Percentiles rank a stretch among this genome's conserved stretches.
phyloP scores from a whole-genome alignment of 257 asterid genomes.

The Solanum lycopersicoides region DNA sequence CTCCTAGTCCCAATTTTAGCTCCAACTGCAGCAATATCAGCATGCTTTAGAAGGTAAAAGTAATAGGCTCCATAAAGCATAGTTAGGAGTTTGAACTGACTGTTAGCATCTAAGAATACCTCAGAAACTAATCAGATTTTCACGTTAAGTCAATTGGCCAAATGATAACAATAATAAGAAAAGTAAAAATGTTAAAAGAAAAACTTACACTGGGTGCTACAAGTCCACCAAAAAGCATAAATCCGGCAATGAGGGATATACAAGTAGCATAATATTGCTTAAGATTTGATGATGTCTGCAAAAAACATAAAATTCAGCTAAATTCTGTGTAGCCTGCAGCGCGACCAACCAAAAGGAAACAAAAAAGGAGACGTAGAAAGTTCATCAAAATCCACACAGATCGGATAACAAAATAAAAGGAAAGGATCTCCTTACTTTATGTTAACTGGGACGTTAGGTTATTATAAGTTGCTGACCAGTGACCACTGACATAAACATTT shows the following conservation, averaged over 20 bases:
- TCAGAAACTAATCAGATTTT: neutral
- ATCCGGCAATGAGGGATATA: constrained; percentile 78
- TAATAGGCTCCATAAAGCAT: neutral
- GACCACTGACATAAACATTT: neutral
- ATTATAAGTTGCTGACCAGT: neutral
- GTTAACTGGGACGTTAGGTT: neutral
- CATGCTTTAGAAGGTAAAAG: neutral
- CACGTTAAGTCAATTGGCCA: neutral
- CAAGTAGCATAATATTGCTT: constrained; percentile 77
- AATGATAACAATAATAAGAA: neutral
- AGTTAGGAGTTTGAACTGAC: neutral
- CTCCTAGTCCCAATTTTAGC: constrained; percentile 87
- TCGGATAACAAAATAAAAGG: neutral
- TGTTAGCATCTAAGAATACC: neutral
- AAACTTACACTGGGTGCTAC: constrained; percentile 84
- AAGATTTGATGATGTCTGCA: constrained; percentile 73
- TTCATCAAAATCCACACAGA: neutral
- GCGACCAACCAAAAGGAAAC: neutral
- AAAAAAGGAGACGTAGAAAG: neutral
- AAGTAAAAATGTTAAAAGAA: neutral
- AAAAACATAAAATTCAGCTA: neutral
- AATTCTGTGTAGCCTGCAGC: neutral
- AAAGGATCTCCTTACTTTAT: neutral
- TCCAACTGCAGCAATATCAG: constrained; percentile 49
- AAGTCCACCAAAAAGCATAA: constrained; percentile 94